Percentiles rank a stretch among this genome's conserved stretches.
Evolutionary conservation across 2,329 filamentous ascomycete genomes (phyloP).

Genomic region (Sarocladium kiliense): DNA sequence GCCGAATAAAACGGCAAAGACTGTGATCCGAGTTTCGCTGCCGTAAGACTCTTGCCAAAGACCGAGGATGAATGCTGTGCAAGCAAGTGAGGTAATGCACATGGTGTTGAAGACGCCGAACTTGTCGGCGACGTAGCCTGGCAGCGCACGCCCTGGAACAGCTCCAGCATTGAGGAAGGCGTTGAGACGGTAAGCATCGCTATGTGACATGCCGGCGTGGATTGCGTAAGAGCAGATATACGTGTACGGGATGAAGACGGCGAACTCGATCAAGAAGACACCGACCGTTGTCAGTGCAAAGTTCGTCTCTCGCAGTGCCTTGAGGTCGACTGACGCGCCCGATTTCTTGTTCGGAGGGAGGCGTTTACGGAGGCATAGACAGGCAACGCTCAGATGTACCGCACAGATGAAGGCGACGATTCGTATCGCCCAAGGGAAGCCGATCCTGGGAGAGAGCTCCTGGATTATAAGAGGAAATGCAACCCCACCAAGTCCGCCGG

Average conservation of each 20-base stretch:
- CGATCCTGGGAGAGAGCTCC: constrained; percentile 19
- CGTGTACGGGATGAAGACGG: constrained; percentile 60
- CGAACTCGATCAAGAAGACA: constrained; percentile 56
- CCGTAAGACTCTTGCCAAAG: constrained; percentile 55
- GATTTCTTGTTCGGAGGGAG: constrained; percentile 42
- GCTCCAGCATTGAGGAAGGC: constrained; percentile 66
- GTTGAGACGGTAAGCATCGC: constrained; percentile 61
- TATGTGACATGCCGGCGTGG: constrained; percentile 42
- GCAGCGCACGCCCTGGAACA: constrained; percentile 59
- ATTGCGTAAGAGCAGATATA: constrained; percentile 64
- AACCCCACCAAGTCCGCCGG: constrained; percentile 55
- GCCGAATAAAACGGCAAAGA: constrained; percentile 62
- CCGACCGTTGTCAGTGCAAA: constrained; percentile 48
- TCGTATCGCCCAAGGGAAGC: constrained; percentile 26
- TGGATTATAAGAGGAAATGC: constrained; percentile 35
- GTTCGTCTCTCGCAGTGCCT: constrained; percentile 42
- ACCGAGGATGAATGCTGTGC: constrained; percentile 39
- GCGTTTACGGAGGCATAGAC: constrained; percentile 35
- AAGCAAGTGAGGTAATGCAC: constrained; percentile 39
- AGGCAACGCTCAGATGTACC: too few relatives aligned
- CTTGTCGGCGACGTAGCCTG: constrained; percentile 60
- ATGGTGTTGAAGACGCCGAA: constrained; percentile 67
- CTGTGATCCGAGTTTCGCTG: constrained; percentile 44
- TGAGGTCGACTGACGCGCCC: constrained; percentile 40
- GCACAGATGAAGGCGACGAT: constrained; percentile 24